Evolutionary conservation across 139 green algal genomes (phyloP).

Genomic region (Zygnema circumcarinatum): DNA sequence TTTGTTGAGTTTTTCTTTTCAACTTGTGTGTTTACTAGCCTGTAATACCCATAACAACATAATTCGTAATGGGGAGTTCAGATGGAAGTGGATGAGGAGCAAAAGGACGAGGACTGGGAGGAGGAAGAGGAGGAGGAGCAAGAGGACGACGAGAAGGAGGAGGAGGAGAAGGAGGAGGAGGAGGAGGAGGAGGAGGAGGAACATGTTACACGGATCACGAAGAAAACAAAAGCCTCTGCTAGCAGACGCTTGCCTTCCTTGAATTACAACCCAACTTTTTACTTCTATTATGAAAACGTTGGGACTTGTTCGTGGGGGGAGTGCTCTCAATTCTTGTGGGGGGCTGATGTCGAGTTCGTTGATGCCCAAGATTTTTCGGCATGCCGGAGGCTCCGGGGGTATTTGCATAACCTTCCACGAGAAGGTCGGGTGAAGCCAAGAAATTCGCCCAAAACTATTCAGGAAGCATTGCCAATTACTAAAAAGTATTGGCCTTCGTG

Average conservation of each 20-base stretch:
- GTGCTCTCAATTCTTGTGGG: neutral
- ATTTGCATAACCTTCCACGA: conserved; percentile 25
- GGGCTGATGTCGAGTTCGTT: neutral
- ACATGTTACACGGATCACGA: neutral
- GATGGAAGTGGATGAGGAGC: no score
- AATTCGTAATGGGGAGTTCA: no score
- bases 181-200: neutral
- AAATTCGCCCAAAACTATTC: neutral
- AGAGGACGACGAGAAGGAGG: neutral
- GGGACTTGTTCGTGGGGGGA: neutral
- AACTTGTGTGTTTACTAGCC: no score
- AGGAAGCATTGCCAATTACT: neutral
- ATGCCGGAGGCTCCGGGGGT: neutral
- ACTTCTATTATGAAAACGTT: conserved; percentile 43
- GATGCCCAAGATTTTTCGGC: neutral
- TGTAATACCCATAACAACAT: no score
- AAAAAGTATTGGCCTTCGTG: conserved; percentile 2
- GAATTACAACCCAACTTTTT: neutral
- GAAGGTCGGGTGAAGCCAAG: neutral
- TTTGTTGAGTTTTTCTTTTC: no score
- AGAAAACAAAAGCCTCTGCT: neutral
- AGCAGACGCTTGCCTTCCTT: neutral
- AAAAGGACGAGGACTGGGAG: neutral
- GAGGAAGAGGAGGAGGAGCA: neutral
- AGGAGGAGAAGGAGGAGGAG: neutral